phyloP scores from a whole-genome alignment of 139 green algal species.

The Micractinium conductrix region DNA sequence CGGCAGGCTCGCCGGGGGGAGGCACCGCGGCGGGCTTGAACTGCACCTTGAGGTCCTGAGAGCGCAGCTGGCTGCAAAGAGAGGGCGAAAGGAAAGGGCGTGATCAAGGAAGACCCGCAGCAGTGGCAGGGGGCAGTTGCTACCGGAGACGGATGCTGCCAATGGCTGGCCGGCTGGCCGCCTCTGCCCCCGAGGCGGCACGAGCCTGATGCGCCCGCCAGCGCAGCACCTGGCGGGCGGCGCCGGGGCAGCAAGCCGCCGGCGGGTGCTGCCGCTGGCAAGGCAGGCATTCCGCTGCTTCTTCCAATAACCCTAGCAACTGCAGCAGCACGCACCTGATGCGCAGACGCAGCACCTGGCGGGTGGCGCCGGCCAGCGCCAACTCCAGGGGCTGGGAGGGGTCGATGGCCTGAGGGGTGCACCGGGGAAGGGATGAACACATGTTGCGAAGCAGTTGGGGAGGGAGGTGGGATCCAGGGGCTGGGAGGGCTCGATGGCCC shows the following conservation, averaged over 20 bases:
- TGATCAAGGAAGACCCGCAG: neutral
- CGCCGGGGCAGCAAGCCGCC: no score
- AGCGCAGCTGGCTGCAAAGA: conserved; percentile 5
- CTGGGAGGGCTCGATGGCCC: neutral
- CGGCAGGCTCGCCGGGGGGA: no score
- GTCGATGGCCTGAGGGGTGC: neutral
- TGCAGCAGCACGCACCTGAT: conserved; percentile 5
- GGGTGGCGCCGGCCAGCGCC: conserved; percentile 31
- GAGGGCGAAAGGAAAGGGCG: neutral
- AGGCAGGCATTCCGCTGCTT: no score
- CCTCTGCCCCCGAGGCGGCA: no score
- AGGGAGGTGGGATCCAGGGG: no score
- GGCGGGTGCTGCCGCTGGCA: no score
- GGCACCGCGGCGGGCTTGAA: conserved; percentile 7
- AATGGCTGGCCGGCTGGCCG: neutral
- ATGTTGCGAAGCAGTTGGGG: no score
- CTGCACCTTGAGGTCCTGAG: conserved; percentile 25
- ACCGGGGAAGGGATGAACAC: no score
- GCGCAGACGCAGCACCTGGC: conserved; percentile 40
- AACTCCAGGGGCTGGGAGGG: conserved; percentile 30
- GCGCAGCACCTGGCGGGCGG: no score
- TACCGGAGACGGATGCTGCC: neutral
- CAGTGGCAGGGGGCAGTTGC: neutral
- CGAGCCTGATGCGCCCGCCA: neutral
- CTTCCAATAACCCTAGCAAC: no score